Evolutionary conservation across 371 early-diverging fungal genomes (phyloP).

Genomic region (Haplosporangium sp.): DNA sequence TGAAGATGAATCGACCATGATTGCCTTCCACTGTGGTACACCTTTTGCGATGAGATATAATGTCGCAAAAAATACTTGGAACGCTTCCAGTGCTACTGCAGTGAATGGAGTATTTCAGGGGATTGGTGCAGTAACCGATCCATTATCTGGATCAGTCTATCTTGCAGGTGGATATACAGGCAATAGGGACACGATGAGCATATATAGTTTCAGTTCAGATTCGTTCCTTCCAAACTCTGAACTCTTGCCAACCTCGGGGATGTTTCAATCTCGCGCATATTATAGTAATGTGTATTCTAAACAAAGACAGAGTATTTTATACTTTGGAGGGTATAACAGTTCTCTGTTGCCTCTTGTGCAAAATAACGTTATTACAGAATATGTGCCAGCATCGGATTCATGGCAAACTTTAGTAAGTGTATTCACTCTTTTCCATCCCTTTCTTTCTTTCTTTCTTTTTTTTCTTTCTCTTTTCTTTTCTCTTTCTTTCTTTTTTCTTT

Average conservation of each 20-base stretch:
- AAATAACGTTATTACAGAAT: conserved; percentile 23
- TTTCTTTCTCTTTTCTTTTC: too few relatives aligned
- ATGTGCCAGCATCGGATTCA: background rate
- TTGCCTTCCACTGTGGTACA: conserved; percentile 23
- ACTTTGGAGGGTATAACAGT: conserved; percentile 34
- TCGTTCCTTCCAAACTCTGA: background rate
- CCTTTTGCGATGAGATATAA: conserved; percentile 25
- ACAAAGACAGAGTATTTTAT: conserved; percentile 24
- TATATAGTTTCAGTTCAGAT: conserved; percentile 29
- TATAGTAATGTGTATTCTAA: conserved; percentile 25
- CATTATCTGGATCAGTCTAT: conserved; percentile 29
- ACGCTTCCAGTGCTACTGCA: background rate
- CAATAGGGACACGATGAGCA: conserved; percentile 13
- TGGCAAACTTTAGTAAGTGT: conserved; percentile 30
- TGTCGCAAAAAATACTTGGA: conserved; percentile 23
- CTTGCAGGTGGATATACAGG: conserved; percentile 40
- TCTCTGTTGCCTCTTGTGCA: background rate
- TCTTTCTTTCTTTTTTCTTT: too few relatives aligned
- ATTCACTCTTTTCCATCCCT: too few relatives aligned
- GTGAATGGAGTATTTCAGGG: conserved; percentile 7
- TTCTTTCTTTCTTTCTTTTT: too few relatives aligned
- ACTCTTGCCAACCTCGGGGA: background rate
- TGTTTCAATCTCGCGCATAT: conserved; percentile 25
- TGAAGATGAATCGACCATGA: conserved; percentile 28
- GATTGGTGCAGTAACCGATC: conserved; percentile 41